Base-by-base conservation (phyloP, 2,329 filamentous ascomycete genomes). In the Fusarium virguliforme region DNA sequence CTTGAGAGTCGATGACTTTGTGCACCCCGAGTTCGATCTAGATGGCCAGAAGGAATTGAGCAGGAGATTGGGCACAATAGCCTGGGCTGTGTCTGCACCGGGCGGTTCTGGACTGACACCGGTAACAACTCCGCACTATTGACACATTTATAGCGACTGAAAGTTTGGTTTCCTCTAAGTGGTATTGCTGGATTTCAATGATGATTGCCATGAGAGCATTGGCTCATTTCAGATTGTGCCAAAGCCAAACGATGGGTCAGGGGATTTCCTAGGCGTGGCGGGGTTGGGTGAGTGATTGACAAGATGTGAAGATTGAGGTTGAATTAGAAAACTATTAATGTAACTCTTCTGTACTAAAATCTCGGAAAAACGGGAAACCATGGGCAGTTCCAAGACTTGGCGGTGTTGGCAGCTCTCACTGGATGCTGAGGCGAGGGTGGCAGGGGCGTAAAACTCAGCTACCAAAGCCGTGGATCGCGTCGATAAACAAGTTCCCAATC, bases 401-500 rank as follows among this genome's bases (percentile, higher is more conserved):
- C 18, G 18, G 18, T 18, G 18, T 18, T 18, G 18, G 18, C 18
- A 18, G 18, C 18, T 18, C 18, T 18, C 18, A 18, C 24, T 48
- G 13, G 13, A 6, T n/a, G 43, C 43, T 48, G 24, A 28, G 24
- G 43, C 8, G 43, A 48, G 4, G 8, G 13, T 1, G 4, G 24
- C 43, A 28, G 13, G 8, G 24, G 8, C 48, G 22, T 15, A 35
- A 35, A 10, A 22, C 3, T 8, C 50, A 1, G 10, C 22, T 43
- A 28, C 3, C 46, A 0, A 70, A 28, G 4, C 22, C 8, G 1
- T 4, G 6, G 8, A 70, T 71, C 8, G 43, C 12, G 1, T 40
- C 10, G 5, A 54, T 40, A 40, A 70, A 70, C 13, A 71, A 24
- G 6, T 50, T 34, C 1, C 64, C 68, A 9, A 70, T 53, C 26